Base-by-base conservation (phyloP, 2,329 filamentous ascomycete species). In the Clarireedia hainanense region DNA sequence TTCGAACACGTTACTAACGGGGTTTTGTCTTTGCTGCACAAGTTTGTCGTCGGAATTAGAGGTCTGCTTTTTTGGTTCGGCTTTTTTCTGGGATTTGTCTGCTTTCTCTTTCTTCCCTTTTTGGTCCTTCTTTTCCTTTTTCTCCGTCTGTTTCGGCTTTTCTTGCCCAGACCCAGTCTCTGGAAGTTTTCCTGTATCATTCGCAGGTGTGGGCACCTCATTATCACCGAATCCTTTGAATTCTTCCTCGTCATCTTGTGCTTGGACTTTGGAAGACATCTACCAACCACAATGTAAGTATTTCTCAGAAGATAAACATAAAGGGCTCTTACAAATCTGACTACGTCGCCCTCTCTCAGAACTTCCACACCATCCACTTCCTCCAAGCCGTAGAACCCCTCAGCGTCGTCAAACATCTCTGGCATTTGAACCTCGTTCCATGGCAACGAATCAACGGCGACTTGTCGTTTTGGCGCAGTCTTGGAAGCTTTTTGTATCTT, bases 321-420 rank as follows among this genome's bases (percentile, higher is more conserved):
- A 68, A 4, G 17, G 3, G 14, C 42, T 40, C 73, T 55, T 63
- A 85, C 73, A 70, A 86, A 85, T 65, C 79, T 75, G 27, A 85
- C 71, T 5, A 74, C 77, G 52, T 77, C 73, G 6, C 83, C 83
- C 30, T 85, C 77, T 59, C 79, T 81, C 43, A 95, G 75, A n/a
- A 99, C 78, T 30, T 96, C 88, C 1, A 99, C 89, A 51, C 89
- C 90, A 15, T 95, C 89, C 47, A 97, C 86, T 66, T 97, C 91
- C 66, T 99, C 91, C 1, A 99, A 74, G 0, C 89, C 91, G 65
- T 86, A 95, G 70, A 99, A 96, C 0, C 94, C 94, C 61, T 95
- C 91, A n/a, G 89, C 89, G 72, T 96, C 89, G 47, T 92, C 84
- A 64, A 91, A 77, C 67, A 87, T 84, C 67, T 91, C 88, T 6